phyloP scores from a whole-genome alignment of 208 protist species.

The Trypanosoma avium region DNA sequence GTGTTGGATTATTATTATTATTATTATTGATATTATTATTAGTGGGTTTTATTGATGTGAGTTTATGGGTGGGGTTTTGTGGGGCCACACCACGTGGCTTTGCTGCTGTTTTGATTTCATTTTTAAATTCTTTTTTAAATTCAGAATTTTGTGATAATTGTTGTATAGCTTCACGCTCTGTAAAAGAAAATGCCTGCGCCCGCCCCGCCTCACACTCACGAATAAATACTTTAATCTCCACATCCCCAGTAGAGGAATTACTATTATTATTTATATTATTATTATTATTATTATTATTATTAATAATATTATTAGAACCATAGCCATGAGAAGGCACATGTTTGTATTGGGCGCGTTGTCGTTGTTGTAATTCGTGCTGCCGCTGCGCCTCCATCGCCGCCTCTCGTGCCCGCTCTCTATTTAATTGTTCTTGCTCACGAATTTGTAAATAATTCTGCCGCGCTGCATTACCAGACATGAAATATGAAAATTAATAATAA shows the following conservation, averaged over 20 bases:
- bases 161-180: conserved; percentile 37
- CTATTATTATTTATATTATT: no score
- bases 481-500: no score
- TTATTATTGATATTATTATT: not conserved
- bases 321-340: conserved; percentile 69
- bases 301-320: no score
- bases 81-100: no score
- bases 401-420: conserved; percentile 55
- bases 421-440: conserved; percentile 84
- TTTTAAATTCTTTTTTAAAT: no score
- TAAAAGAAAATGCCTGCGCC: conserved; percentile 50
- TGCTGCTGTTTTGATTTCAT: not conserved
- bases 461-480: conserved; percentile 48
- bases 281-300: no score
- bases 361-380: conserved; percentile 27
- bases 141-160: no score
- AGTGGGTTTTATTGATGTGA: conserved; percentile 5
- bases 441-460: conserved; percentile 77
- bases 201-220: conserved; percentile 75
- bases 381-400: conserved; percentile 42
- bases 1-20: not conserved
- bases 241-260: no score
- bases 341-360: conserved; percentile 59
- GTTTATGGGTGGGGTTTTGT: not conserved
- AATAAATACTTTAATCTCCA: conserved; percentile 81